Evolutionary conservation across 202 grass and related monocot species (phyloP), one percentile per base, ranked within the genome.

Genomic region (Bolboschoenoplectus hybrid): DNA sequence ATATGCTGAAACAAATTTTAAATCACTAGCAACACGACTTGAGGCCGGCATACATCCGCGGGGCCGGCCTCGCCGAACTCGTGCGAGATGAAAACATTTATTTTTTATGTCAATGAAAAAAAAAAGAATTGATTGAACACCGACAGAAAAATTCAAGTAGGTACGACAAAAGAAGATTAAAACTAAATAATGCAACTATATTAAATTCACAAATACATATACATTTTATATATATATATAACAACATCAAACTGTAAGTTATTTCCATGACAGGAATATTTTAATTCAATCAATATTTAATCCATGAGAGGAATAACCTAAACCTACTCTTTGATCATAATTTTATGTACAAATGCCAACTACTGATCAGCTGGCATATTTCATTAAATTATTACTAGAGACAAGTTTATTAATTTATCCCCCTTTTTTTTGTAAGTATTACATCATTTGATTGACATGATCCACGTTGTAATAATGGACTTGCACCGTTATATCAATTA

Each of bases 21-120:
- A 26, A 26, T 26, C 26, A 26, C 26, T 26, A 26, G 26, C 26
- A 26, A 26, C 26, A 26, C 26, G 26, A 26, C 26, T 26, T 26
- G 26, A 26, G 26, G 26, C 26, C 26, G 26, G 26, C 26, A 26
- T 26, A 26, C 26, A 26, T 26, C 26, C 26, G 26, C 26, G 26
- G 26, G 26, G 26, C 26, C 26, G 3, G 43, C 43, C 43, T 2
- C 43, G 43, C 43, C 5, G 43, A 44, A 44, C 53, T 56, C 10
- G 56, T 14, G 13, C 56, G 17, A 60, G 17, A 60, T 12, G 17
- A 16, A 60, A 60, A 16, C 56, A 60, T 60, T 60, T 60, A 1
- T 0, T 19, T 68, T 93, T 82, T 77, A 80, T 89, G 50, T 93
- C 2, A 84, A 93, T 40, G 7, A 9, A 26, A n/a, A 32, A 2